Conservation (phyloP, 306 rosid species). For the Heteromeles arbutifolia region DNA sequence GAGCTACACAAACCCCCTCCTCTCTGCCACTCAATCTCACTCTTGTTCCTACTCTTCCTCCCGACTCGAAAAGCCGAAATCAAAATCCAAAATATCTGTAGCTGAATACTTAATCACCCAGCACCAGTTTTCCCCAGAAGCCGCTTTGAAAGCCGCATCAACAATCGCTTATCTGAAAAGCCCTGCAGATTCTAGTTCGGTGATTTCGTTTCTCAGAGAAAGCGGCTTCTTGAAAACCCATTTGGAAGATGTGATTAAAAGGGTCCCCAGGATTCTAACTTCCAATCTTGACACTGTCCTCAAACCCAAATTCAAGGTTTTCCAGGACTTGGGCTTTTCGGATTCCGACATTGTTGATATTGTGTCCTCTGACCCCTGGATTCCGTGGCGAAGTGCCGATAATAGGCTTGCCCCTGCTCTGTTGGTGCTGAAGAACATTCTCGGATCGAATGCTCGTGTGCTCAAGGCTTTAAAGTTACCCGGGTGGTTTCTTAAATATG, state of each 20-base stretch:
- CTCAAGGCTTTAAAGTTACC: constrained; percentile 16
- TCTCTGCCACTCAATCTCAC: constrained; percentile 5
- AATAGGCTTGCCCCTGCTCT: constrained; percentile 17
- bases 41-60: constrained; percentile 14
- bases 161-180: constrained; percentile 1
- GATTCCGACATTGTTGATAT: constrained; percentile 20
- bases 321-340: constrained; percentile 24
- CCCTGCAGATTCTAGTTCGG: constrained; percentile 7
- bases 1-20: neutral
- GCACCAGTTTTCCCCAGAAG: constrained; percentile 22
- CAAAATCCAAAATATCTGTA: neutral
- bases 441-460: constrained; percentile 20
- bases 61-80: neutral
- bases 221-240: constrained; percentile 28
- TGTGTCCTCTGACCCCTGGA: constrained; percentile 24
- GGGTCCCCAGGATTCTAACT: constrained; percentile 7
- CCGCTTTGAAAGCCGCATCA: constrained; percentile 24
- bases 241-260: constrained; percentile 17
- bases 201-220: constrained; percentile 14
- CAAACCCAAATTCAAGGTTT: constrained; percentile 31
- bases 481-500: constrained; percentile 15
- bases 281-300: constrained; percentile 11
- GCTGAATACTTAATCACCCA: constrained; percentile 23
- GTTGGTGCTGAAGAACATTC: constrained; percentile 15
- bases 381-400: neutral